Evolutionary conservation across 1,139 yeast genomes (phyloP).

Genomic region (Candida glucosophila): DNA sequence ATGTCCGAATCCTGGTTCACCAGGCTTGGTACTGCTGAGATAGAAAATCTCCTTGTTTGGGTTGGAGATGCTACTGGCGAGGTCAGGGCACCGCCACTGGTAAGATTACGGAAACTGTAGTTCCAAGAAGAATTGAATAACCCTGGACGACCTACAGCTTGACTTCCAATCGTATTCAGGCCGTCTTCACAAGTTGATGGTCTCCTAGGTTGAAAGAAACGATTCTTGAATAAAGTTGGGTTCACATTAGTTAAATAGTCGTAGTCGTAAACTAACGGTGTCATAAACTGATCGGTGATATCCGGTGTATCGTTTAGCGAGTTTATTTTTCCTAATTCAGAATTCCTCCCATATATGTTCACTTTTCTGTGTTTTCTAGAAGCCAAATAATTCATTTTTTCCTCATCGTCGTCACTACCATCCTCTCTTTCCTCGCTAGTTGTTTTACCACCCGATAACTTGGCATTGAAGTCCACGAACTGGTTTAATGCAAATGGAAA

Average conservation of each 20-base stretch:
- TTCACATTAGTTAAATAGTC: conserved; percentile 30
- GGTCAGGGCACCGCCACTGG: no score
- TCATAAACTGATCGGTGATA: conserved; percentile 14
- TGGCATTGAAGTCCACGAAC: conserved; percentile 17
- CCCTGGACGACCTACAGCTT: no score
- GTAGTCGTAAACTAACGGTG: conserved; percentile 39
- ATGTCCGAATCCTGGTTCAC: conserved; percentile 2
- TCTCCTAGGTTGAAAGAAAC: conserved; percentile 21
- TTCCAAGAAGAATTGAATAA: conserved; percentile 1
- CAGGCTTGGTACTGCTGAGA: no score
- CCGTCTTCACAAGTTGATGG: no score
- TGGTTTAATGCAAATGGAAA: conserved; percentile 39
- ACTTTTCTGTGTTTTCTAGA: conserved; percentile 2
- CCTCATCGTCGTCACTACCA: conserved; percentile 1
- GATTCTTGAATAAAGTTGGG: conserved; percentile 33
- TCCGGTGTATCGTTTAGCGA: no score
- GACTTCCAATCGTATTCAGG: no score
- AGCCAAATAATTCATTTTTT: no score
- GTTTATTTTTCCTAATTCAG: no score
- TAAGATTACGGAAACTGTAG: conserved; percentile 2
- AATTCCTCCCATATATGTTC: conserved; percentile 2
- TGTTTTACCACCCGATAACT: conserved; percentile 1
- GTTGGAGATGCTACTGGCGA: no score
- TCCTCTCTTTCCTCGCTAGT: conserved; percentile 1
- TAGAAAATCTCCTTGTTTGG: no score